Conservation (phyloP, 345 rosid species). For the Eucalyptus pauciflora region DNA sequence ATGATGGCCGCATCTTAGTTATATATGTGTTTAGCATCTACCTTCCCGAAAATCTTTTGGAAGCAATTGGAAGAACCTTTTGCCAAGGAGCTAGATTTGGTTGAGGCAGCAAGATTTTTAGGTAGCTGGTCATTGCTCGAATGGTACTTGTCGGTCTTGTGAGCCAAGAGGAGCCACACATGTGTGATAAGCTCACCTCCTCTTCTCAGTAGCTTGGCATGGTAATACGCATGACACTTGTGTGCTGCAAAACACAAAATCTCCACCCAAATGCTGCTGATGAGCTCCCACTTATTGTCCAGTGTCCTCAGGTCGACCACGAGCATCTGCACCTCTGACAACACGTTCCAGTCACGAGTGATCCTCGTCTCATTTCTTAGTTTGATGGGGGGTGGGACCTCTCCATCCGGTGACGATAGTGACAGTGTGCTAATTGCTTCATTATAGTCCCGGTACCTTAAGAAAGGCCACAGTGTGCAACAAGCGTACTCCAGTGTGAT, state of each 20-base stretch:
- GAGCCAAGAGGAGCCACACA: constrained; percentile 2
- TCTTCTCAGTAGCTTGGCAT: neutral
- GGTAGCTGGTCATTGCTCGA: neutral
- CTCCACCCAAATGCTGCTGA: neutral
- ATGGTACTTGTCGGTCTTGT: neutral
- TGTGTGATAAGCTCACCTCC: constrained; percentile 8
- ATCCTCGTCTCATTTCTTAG: neutral
- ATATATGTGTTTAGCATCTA: neutral
- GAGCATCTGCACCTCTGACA: neutral
- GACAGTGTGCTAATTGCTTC: neutral
- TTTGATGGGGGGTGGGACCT: neutral
- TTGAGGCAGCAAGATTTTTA: neutral
- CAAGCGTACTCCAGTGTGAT: neutral
- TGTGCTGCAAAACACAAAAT: neutral
- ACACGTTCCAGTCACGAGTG: neutral
- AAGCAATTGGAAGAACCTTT: neutral
- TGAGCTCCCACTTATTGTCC: neutral
- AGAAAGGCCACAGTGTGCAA: neutral
- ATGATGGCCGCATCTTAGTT: neutral
- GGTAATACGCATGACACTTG: neutral
- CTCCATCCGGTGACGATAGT: neutral
- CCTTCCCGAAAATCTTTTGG: neutral
- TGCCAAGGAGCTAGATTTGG: neutral
- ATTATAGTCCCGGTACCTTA: neutral
- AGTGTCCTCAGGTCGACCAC: neutral